A percentile compares a stretch with the other conserved stretches of the same genome.
These are phyloP conservation scores for Solanum hybrid DNA, from an alignment of 305 asterid species.

Conservation along the genomic window DNA sequence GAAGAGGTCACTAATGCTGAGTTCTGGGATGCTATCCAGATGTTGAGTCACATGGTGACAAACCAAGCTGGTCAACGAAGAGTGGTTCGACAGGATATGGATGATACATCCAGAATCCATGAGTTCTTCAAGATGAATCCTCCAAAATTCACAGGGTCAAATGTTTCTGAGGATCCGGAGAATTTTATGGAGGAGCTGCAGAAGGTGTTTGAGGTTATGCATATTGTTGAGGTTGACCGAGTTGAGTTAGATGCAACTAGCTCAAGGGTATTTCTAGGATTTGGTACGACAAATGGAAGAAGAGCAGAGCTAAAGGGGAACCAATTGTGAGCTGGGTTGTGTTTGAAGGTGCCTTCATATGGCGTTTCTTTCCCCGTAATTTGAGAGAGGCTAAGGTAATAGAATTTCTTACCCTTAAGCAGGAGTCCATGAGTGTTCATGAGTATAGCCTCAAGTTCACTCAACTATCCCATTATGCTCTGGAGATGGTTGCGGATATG, in stretches of 20 bases:
- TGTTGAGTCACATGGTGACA: neutral
- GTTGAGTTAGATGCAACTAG: neutral
- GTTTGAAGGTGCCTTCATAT: neutral
- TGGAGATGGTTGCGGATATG: too few relatives aligned
- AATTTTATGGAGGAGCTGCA: neutral
- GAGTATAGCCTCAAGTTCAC: neutral
- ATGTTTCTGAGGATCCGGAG: neutral
- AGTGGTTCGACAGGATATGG: neutral
- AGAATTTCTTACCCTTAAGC: neutral
- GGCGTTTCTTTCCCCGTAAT: neutral
- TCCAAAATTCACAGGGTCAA: neutral
- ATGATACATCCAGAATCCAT: neutral
- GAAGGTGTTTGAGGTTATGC: neutral
- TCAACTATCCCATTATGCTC: too few relatives aligned
- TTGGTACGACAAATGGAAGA: neutral
- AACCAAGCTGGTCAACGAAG: neutral
- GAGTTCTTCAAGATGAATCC: neutral
- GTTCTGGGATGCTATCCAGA: too few relatives aligned
- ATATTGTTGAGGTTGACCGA: neutral
- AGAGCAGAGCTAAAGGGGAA: neutral
- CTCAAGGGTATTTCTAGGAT: neutral
- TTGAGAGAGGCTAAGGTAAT: neutral
- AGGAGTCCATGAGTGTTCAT: neutral
- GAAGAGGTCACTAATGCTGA: neutral
- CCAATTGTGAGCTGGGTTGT: neutral